Base-by-base conservation (phyloP, 306 rosid species). In the Lotus japonicus region DNA sequence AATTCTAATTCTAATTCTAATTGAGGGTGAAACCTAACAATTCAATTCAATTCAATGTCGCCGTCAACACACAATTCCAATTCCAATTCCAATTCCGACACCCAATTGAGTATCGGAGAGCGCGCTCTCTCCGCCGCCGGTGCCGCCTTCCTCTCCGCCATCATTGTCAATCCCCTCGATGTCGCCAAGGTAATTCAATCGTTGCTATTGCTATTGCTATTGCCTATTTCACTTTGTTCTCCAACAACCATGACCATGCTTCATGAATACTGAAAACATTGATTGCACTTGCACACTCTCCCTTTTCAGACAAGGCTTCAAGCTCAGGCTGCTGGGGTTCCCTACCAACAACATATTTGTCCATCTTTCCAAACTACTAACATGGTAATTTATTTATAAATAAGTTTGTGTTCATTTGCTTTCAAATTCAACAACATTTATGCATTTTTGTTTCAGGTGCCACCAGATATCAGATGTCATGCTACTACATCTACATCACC, bases 281-380 rank as follows among this genome's bases (percentile, higher is more conserved):
- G 21, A 8, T 13, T 1, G 2, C 33, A 26, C 4, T 1, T 33
- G 9, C 31, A 14, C 19, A 21, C 23, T 21, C 31, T 26, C 31
- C 4, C 6, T 11, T 56, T 79, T 23, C 86, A 92, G 97, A 92
- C 92, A 17, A 86, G 99, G 63, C 85, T 94, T 58, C 99, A 94
- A 82, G 97, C 99, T 0, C 99, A 94, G 66, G 95, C 99, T 69
- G 97, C 97, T 0, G 98, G 97, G 70, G 89, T 88, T 82, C 84
- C 96, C 68, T 92, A 92, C 69, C 88, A 80, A 10, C 88, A 80
- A 10, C 79, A 79, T 17, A 11, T 54, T 21, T 84, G 89, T 54
- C 9, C 84, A 13, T 80, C 87, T 76, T 54, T 76, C 33, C 88
- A 82, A 68, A 35, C 92, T 6, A 35, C 92, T 6, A 87, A 74